Evolutionary conservation across 345 rosid species (phyloP).

Genomic region (Sonneratia alba): DNA sequence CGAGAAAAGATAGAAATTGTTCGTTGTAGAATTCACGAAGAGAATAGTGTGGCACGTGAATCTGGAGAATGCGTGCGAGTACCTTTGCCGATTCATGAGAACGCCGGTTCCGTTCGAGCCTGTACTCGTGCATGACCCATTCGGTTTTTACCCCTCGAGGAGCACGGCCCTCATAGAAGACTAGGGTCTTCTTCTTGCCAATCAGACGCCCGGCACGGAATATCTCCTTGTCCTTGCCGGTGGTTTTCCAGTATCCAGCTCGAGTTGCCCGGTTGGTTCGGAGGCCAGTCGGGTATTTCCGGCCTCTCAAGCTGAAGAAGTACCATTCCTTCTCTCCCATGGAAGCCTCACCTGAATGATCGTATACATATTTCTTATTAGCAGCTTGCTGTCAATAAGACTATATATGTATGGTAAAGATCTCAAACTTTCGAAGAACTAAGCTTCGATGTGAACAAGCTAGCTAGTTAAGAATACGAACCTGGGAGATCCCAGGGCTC

Average conservation of each 20-base stretch:
- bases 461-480: neutral
- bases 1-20: neutral
- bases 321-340: constrained; percentile 14
- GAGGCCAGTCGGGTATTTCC: constrained; percentile 11
- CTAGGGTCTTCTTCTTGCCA: constrained; percentile 13
- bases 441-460: neutral
- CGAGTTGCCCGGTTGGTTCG: constrained; percentile 10
- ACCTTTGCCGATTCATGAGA: neutral
- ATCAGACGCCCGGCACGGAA: constrained; percentile 2
- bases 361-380: neutral
- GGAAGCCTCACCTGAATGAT: constrained; percentile 7
- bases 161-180: constrained; percentile 8
- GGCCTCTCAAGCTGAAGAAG: constrained; percentile 11
- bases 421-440: neutral
- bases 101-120: constrained; percentile 2
- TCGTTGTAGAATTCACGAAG: too few species aligned
- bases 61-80: too few species aligned
- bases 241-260: constrained; percentile 14
- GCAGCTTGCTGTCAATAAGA: neutral
- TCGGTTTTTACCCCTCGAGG: constrained; percentile 8
- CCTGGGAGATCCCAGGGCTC: constrained; percentile 15
- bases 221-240: constrained; percentile 11
- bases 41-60: too few species aligned
- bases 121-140: constrained; percentile 13
- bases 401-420: neutral